Evolutionary conservation across 202 grass and related monocot species (phyloP), one percentile per base, ranked within the genome.

Genomic region (Zizania palustris): DNA sequence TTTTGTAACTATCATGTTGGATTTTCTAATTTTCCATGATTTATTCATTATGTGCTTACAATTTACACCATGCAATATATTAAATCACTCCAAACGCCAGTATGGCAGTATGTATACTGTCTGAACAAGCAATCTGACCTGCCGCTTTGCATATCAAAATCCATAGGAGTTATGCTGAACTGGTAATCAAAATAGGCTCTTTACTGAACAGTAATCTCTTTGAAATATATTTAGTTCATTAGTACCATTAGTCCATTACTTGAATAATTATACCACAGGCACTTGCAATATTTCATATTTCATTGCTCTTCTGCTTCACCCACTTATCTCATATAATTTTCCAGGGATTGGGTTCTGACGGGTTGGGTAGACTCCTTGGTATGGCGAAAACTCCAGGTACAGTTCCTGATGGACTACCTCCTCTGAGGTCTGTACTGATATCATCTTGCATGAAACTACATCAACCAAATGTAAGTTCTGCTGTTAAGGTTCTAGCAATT

Each of bases 401-500:
- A 77, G 68, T 94, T 85, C 77, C 66, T 60, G 83, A 92, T 85
- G 91, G 76, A 78, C 48, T 98, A 34, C 89, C 95, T 85, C 91
- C 91, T 85, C 84, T 87, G 84, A 88, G 80, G 87, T 83, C 83
- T 7, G 39, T 82, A 80, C 36, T 95, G 49, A 60, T 85, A 63
- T 90, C 95, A 40, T 92, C 95, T 65, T 89, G 80, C 82, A 83
- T 79, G 84, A 87, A 81, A 72, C 73, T 83, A 48, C 77, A 90
- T 72, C 78, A 85, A 78, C 89, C 89, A 83, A 84, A 85, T 90
- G 95, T 98, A 86, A 86, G 89, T 83, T 81, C 2, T 18, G n/a
- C 36, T 66, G n/a, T 76, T 68, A 82, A 15, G 4, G 9, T 0
- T 12, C 6, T 49, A 11, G 12, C 13, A 73, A 10, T 56, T 74